Percentiles rank a stretch among this genome's conserved stretches.
Evolutionary conservation across 2,329 filamentous ascomycete species (phyloP).

Genomic region (Calycina herbarum): DNA sequence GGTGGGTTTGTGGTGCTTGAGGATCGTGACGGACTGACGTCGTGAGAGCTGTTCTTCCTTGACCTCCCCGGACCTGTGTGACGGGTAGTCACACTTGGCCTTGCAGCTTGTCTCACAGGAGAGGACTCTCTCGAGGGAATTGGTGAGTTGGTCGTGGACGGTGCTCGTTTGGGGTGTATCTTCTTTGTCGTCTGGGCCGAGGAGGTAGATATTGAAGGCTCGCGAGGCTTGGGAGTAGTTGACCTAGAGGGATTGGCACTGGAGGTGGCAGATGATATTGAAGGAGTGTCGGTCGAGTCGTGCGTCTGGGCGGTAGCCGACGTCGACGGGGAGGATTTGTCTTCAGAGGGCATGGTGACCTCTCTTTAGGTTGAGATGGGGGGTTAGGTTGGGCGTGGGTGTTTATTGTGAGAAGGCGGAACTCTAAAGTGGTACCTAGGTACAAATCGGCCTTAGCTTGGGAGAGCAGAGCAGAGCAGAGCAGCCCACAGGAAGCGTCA

Average conservation of each 20-base stretch:
- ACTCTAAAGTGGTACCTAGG: not conserved
- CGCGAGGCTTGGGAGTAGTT: slow-evolving; percentile 11
- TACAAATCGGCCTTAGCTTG: not conserved
- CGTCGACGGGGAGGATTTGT: not conserved
- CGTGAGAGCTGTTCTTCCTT: slow-evolving; percentile 64
- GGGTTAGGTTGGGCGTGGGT: not conserved
- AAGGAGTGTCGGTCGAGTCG: not conserved
- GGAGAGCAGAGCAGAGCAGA: not conserved
- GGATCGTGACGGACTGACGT: slow-evolving; percentile 61
- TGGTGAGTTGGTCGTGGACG: slow-evolving; percentile 46
- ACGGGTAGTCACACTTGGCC: slow-evolving; percentile 27
- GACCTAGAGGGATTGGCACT: slow-evolving; percentile 12
- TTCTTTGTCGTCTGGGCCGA: slow-evolving; percentile 30
- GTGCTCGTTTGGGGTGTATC: slow-evolving; percentile 28
- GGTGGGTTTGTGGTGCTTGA: slow-evolving; percentile 52
- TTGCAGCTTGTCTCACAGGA: slow-evolving; percentile 38
- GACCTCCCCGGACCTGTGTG: slow-evolving; percentile 48
- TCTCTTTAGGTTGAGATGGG: not conserved
- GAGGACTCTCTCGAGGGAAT: slow-evolving; percentile 50
- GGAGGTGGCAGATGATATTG: slow-evolving; percentile 5
- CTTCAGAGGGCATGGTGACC: slow-evolving; percentile 1
- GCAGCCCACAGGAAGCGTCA: not conserved
- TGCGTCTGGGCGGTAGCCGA: not conserved
- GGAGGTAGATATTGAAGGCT: slow-evolving; percentile 5
- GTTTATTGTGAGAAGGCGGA: not conserved